Evolutionary conservation across 2,329 filamentous ascomycete species (phyloP).

Genomic region (Venturiaceae sp.): DNA sequence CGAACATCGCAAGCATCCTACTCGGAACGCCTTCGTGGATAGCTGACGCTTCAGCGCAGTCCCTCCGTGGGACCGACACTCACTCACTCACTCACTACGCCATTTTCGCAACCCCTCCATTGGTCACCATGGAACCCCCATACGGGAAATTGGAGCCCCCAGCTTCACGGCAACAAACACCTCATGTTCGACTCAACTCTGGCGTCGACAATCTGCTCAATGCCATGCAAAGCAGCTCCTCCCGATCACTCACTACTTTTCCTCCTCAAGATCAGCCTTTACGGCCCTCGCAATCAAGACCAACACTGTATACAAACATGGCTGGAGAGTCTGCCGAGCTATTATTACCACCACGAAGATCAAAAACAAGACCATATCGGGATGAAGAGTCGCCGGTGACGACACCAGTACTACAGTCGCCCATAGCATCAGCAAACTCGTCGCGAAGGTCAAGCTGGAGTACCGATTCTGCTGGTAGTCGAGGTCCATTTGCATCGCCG

Average conservation of each 20-base stretch:
- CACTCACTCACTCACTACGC: neutral
- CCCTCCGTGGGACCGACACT: neutral
- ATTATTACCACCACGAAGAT: constrained; percentile 38
- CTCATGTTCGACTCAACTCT: constrained; percentile 57
- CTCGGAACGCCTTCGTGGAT: neutral
- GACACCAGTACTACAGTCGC: constrained; percentile 15
- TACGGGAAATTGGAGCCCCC: neutral
- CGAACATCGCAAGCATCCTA: neutral
- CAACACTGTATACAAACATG: constrained; percentile 24
- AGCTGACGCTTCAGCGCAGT: neutral
- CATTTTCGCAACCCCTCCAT: neutral
- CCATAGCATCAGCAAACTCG: constrained; percentile 34
- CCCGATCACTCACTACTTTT: constrained; percentile 20
- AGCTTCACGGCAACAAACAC: constrained; percentile 28
- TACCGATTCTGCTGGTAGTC: constrained; percentile 41
- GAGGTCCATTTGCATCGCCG: constrained; percentile 41
- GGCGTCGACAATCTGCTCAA: constrained; percentile 42
- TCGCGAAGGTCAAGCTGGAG: constrained; percentile 57
- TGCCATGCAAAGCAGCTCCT: constrained; percentile 13
- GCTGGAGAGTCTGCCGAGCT: constrained; percentile 38
- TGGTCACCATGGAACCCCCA: neutral
- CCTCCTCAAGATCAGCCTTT: constrained; percentile 35
- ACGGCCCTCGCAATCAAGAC: constrained; percentile 29
- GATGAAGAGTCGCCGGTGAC: constrained; percentile 36
- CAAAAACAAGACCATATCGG: constrained; percentile 38